Conservation (phyloP, 2,329 filamentous ascomycete genomes). For the Botryosphaeria dothidea region DNA sequence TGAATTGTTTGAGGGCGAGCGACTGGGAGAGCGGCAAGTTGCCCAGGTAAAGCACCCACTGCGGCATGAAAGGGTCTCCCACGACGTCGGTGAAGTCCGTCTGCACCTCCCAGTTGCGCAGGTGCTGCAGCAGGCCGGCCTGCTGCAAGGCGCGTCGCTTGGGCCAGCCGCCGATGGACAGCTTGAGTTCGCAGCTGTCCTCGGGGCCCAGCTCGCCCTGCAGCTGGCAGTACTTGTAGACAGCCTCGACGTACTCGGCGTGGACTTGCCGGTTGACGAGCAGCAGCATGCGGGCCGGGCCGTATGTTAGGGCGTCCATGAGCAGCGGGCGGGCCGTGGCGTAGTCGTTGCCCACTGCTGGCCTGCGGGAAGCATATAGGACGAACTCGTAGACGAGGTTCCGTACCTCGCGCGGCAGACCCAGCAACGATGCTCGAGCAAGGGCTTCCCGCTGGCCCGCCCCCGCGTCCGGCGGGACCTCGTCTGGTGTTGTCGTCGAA, state of each 20-base stretch:
- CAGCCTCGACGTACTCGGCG: slow-evolving; percentile 13
- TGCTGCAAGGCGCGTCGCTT: not conserved
- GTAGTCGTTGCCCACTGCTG: slow-evolving; percentile 15
- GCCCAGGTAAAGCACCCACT: slow-evolving; percentile 9
- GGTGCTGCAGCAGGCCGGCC: slow-evolving; percentile 8
- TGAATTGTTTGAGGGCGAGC: slow-evolving; percentile 4
- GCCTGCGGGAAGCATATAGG: slow-evolving; percentile 5
- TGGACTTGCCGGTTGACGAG: slow-evolving; percentile 13
- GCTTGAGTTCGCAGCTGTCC: slow-evolving; percentile 14
- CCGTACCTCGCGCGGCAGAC: slow-evolving; percentile 11
- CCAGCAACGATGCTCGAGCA: slow-evolving; percentile 9
- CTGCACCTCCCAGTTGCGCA: slow-evolving; percentile 16
- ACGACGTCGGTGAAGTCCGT: slow-evolving; percentile 15
- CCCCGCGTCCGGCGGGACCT: not conserved
- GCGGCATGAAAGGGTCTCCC: slow-evolving; percentile 13
- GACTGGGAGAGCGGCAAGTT: slow-evolving; percentile 5
- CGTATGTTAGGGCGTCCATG: slow-evolving; percentile 5
- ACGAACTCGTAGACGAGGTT: slow-evolving; percentile 17
- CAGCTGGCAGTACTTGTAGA: slow-evolving; percentile 8
- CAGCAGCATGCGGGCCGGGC: slow-evolving; percentile 9
- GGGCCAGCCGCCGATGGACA: slow-evolving; percentile 6
- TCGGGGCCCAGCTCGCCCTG: slow-evolving; percentile 13
- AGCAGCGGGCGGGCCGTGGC: slow-evolving; percentile 12
- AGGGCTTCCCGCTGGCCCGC: not conserved
- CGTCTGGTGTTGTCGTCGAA: not conserved